Evolutionary conservation across 164 flowering plant genomes (phyloP), one percentile per base, ranked within the genome.

Genomic region (Tetrastigma voinierianum): DNA sequence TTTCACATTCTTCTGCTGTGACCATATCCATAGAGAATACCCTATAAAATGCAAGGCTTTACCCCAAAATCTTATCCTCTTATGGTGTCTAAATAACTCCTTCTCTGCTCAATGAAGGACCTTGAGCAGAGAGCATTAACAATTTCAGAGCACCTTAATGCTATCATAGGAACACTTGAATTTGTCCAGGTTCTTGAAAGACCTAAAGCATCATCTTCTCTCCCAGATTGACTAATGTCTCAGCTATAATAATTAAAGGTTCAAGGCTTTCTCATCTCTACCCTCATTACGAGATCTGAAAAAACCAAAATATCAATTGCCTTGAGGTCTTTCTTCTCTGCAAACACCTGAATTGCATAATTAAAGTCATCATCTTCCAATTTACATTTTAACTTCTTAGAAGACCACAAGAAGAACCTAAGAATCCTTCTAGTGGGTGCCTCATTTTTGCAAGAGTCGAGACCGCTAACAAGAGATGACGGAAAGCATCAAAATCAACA

Each of bases 341-440:
- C 84, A 45, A 83, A 75, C 14, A 82, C 80, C 52, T 77, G 77
- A 47, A 91, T 65, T 7, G 79, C 87, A 59, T 74, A 55, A 67
- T 91, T 91, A 64, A 78, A 89, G 24, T 71, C 81, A 53, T 59
- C 72, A 53, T 89, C 88, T 17, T 74, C 78, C 65, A 86, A 62
- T 46, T 59, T 57, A 46, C 58, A 68, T 16, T 66, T 64, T 48
- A 71, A 53, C 46, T 46, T 79, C 61, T 80, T 82, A 43, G 65
- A 44, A 2, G 89, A 83, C 97, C 97, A 91, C 13, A 77, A 59
- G 72, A 91, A 87, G 76, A 91, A 91, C 54, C 97, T 79, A 6
- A 89, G 75, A 18, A 91, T 57, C 63, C 97, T 84, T 54, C 95
- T 80, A n/a, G 76, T 65, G 67, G 86, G 84, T 11, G 86, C 87